Percentiles rank a stretch among this genome's conserved stretches.
Conservation (phyloP, 1,139 yeast genomes). For the Nakaseomyces bracarensis region DNA sequence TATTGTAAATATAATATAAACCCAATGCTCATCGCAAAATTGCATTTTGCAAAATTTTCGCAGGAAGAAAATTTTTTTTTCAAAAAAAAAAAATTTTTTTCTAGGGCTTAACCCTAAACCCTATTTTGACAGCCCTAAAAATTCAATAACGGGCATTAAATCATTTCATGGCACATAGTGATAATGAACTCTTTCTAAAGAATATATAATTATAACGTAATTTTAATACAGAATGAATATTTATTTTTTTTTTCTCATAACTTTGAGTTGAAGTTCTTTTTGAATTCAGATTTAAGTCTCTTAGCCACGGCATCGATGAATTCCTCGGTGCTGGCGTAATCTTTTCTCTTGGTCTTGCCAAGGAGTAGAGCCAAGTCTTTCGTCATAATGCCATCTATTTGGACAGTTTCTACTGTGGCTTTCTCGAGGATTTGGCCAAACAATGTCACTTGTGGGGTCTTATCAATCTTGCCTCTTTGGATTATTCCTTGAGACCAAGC, state of each 20-base stretch:
- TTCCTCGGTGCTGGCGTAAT: conserved; percentile 85
- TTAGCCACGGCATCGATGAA: conserved; percentile 74
- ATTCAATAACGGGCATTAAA: too few relatives aligned
- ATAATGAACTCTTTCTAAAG: too few relatives aligned
- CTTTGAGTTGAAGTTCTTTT: conserved; percentile 2
- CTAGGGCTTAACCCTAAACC: background rate
- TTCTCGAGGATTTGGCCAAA: conserved; percentile 73
- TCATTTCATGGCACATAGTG: too few relatives aligned
- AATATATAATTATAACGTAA: background rate
- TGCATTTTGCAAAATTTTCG: background rate
- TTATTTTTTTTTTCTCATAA: background rate
- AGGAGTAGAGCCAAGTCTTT: conserved; percentile 86
- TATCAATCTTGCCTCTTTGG: conserved; percentile 85
- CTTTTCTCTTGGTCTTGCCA: conserved; percentile 71
- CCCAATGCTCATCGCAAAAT: conserved; percentile 7
- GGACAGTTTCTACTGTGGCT: conserved; percentile 82
- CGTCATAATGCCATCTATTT: conserved; percentile 82
- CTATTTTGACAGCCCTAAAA: background rate
- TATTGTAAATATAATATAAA: background rate
- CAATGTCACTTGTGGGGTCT: conserved; percentile 70
- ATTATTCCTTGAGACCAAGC: conserved; percentile 94
- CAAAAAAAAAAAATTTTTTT: conserved; percentile 3
- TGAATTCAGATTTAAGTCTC: conserved; percentile 34
- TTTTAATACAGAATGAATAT: background rate
- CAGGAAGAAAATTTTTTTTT: conserved; percentile 7